phyloP scores from a whole-genome alignment of 2,329 filamentous ascomycete species.

The Coniella vitis region DNA sequence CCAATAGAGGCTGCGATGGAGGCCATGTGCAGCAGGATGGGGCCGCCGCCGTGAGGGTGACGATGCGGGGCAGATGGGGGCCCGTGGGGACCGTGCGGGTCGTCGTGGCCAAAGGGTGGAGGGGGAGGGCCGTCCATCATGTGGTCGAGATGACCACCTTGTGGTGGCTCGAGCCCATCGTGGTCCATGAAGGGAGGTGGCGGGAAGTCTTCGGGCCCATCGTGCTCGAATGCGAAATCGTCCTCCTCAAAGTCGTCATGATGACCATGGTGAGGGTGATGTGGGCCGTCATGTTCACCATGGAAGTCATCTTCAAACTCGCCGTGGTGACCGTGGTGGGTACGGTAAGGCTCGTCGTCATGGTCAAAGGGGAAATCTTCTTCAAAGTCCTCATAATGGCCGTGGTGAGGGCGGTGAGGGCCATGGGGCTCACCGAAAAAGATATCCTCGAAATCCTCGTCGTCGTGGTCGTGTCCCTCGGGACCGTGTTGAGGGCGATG shows the following conservation, averaged over 20 bases:
- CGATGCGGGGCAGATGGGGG: conserved; percentile 1
- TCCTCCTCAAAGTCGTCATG: too few relatives aligned
- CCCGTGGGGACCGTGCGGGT: not conserved
- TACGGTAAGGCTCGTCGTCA: not conserved
- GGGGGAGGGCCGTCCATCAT: not conserved
- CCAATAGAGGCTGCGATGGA: conserved; percentile 17
- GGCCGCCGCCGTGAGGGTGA: conserved; percentile 1
- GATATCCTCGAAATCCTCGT: not conserved
- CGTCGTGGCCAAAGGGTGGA: conserved; percentile 11
- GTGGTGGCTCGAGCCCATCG: not conserved
- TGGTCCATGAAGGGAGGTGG: not conserved
- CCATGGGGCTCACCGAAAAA: too few relatives aligned
- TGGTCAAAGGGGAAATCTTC: too few relatives aligned
- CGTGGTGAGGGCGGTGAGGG: too few relatives aligned
- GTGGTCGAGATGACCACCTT: not conserved
- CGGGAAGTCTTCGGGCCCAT: not conserved
- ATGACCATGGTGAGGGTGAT: too few relatives aligned
- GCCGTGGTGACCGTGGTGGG: not conserved
- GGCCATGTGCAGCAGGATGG: conserved; percentile 8
- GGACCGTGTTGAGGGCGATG: not conserved
- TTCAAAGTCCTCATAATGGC: too few relatives aligned
- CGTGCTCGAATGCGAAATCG: not conserved
- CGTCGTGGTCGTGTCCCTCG: not conserved
- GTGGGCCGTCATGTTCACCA: too few relatives aligned
- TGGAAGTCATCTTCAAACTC: not conserved